Evolutionary conservation across 805 yeast genomes (phyloP).

Genomic region (Ascoidea tarda): DNA sequence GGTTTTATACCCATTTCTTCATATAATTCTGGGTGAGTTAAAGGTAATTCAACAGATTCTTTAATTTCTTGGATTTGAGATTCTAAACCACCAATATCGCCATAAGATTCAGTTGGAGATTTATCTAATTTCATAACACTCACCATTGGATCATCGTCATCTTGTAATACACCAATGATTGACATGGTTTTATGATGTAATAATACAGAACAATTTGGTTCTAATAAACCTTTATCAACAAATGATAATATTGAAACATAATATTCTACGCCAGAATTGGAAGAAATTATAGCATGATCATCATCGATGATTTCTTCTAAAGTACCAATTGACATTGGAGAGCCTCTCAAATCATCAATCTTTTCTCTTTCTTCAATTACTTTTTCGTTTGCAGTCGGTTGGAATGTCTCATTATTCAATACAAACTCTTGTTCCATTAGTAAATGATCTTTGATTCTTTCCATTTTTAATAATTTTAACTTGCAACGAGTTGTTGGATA

Average conservation of each 20-base stretch:
- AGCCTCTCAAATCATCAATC: slow-evolving; percentile 90
- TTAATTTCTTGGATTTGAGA: slow-evolving; percentile 94
- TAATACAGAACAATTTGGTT: slow-evolving; percentile 93
- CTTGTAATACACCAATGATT: slow-evolving; percentile 95
- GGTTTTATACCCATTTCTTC: slow-evolving; percentile 99
- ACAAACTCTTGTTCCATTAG: slow-evolving; percentile 93
- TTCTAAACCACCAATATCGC: slow-evolving; percentile 96
- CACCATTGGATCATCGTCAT: slow-evolving; percentile 96
- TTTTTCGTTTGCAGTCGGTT: slow-evolving; percentile 82
- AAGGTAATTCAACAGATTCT: slow-evolving; percentile 91
- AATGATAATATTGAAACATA: slow-evolving; percentile 92
- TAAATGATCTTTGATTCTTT: slow-evolving; percentile 91
- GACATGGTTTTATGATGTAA: slow-evolving; percentile 93
- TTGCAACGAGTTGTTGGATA: slow-evolving; percentile 91
- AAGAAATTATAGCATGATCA: slow-evolving; percentile 96
- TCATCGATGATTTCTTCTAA: slow-evolving; percentile 96
- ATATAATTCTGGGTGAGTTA: slow-evolving; percentile 91
- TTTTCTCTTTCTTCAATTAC: slow-evolving; percentile 93
- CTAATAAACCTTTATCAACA: slow-evolving; percentile 90
- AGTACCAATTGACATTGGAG: slow-evolving; percentile 93
- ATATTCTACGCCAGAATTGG: slow-evolving; percentile 93
- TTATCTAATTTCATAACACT: slow-evolving; percentile 96
- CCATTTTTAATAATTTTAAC: slow-evolving; percentile 79
- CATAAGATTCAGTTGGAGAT: slow-evolving; percentile 92
- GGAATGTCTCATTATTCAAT: slow-evolving; percentile 83